These are phyloP conservation scores for Sclerotinia minor DNA, from an alignment of 2,329 filamentous ascomycete species.

Conservation along the genomic window DNA sequence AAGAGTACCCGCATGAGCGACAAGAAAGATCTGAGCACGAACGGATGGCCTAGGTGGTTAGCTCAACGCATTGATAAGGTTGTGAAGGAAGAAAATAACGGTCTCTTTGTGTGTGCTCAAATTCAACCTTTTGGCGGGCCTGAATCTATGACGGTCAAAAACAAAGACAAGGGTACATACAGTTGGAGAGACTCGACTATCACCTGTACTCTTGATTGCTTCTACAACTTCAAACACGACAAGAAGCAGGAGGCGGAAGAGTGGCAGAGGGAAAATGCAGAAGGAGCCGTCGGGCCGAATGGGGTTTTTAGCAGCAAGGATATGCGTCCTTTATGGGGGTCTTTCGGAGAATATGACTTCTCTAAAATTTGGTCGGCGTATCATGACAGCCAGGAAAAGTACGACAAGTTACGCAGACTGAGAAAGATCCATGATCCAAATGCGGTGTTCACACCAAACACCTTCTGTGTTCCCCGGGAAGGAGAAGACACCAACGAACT, in stretches of 20 bases:
- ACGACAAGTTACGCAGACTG: conserved; percentile 41
- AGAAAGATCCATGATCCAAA: conserved; percentile 41
- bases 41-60: conserved; percentile 47
- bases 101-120: conserved; percentile 49
- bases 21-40: conserved; percentile 45
- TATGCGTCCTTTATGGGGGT: conserved; percentile 46
- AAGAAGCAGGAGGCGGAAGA: conserved; percentile 36
- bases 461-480: conserved; percentile 30
- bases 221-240: conserved; percentile 44
- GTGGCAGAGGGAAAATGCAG: conserved; percentile 44
- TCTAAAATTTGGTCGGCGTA: conserved; percentile 44
- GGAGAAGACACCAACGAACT: background rate
- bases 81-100: conserved; percentile 43
- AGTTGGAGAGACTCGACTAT: conserved; percentile 51
- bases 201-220: conserved; percentile 47
- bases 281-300: conserved; percentile 34
- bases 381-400: conserved; percentile 44
- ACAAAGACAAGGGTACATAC: conserved; percentile 50
- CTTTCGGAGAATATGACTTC: conserved; percentile 45
- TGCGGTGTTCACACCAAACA: conserved; percentile 39
- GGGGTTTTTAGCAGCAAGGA: conserved; percentile 46
- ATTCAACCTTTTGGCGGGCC: conserved; percentile 50
- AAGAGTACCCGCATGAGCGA: conserved; percentile 50
- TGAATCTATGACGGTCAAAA: conserved; percentile 46
- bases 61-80: conserved; percentile 45